A percentile compares a stretch with the other conserved stretches of the same genome.
phyloP scores from a whole-genome alignment of 2,329 filamentous ascomycete species.

The Alternaria brassicae region DNA sequence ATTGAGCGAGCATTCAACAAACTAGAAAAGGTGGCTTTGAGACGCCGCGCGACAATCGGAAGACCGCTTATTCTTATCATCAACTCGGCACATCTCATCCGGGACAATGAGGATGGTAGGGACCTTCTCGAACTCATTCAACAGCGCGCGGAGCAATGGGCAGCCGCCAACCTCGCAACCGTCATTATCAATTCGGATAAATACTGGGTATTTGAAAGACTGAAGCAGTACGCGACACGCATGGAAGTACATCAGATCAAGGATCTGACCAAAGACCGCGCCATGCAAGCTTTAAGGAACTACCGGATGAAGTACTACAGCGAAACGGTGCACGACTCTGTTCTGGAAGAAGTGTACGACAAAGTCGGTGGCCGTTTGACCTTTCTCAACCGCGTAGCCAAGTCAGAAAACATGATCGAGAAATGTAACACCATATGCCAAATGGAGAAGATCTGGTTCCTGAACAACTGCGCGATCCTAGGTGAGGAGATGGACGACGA shows the following conservation, averaged over 20 bases:
- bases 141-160: slow-evolving; percentile 95
- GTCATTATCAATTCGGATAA: slow-evolving; percentile 96
- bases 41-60: slow-evolving; percentile 66
- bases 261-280: slow-evolving; percentile 80
- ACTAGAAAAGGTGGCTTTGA: slow-evolving; percentile 90
- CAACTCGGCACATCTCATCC: slow-evolving; percentile 89
- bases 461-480: slow-evolving; percentile 79
- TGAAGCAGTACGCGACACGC: slow-evolving; percentile 89
- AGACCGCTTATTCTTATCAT: slow-evolving; percentile 89
- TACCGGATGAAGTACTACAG: slow-evolving; percentile 82
- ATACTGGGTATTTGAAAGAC: slow-evolving; percentile 96
- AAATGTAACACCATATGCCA: slow-evolving; percentile 77
- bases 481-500: slow-evolving; percentile 88
- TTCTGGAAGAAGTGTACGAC: slow-evolving; percentile 81
- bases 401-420: slow-evolving; percentile 77
- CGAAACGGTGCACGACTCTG: slow-evolving; percentile 62
- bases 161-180: slow-evolving; percentile 87
- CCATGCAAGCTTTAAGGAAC: slow-evolving; percentile 75
- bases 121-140: slow-evolving; percentile 94
- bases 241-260: slow-evolving; percentile 91
- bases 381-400: slow-evolving; percentile 90
- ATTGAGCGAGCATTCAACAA: slow-evolving; percentile 98
- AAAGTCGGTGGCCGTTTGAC: slow-evolving; percentile 86
- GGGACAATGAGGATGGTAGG: slow-evolving; percentile 90
- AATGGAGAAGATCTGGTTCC: slow-evolving; percentile 77